phyloP scores from a whole-genome alignment of 1,284 basidiomycete species.

The Marasmius tenuissimus region DNA sequence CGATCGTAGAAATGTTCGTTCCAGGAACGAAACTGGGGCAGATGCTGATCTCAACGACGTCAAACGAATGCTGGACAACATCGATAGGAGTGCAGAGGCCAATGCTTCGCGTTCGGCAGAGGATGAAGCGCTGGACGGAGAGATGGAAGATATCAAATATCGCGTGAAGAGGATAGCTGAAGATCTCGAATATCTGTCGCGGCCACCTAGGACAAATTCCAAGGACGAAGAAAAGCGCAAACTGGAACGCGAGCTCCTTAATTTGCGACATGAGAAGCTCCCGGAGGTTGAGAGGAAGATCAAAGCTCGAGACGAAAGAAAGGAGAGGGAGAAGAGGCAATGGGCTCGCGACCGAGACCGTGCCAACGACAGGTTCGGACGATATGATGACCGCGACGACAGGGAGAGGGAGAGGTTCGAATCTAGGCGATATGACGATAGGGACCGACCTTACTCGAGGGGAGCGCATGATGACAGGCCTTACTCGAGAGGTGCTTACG shows the following conservation, averaged over 20 bases:
- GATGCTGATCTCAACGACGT: conserved; percentile 81
- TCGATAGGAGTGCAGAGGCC: conserved; percentile 73
- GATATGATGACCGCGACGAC: conserved; percentile 51
- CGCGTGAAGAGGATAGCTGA: conserved; percentile 89
- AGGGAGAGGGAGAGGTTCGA: conserved; percentile 41
- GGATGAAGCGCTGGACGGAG: conserved; percentile 87
- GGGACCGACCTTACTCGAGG: conserved; percentile 37
- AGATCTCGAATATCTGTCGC: conserved; percentile 88
- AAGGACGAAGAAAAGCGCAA: conserved; percentile 88
- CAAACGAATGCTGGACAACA: conserved; percentile 83
- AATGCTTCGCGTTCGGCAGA: conserved; percentile 66
- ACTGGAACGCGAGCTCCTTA: conserved; percentile 87
- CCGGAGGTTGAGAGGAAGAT: conserved; percentile 90
- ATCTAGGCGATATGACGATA: conserved; percentile 37
- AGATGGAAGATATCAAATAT: conserved; percentile 87
- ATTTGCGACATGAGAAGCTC: conserved; percentile 88
- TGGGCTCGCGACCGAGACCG: conserved; percentile 82
- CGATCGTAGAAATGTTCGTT: conserved; percentile 83
- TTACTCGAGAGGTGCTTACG: conserved; percentile 33
- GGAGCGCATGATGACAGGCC: conserved; percentile 37
- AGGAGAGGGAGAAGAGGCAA: conserved; percentile 76
- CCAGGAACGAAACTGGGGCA: conserved; percentile 70
- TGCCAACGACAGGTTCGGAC: conserved; percentile 79
- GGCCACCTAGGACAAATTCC: conserved; percentile 70
- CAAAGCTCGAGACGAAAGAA: conserved; percentile 77